Percentiles rank a stretch among this genome's conserved stretches.
Evolutionary conservation across 371 early-diverging fungal genomes (phyloP).

Genomic region (Mycotypha africana): DNA sequence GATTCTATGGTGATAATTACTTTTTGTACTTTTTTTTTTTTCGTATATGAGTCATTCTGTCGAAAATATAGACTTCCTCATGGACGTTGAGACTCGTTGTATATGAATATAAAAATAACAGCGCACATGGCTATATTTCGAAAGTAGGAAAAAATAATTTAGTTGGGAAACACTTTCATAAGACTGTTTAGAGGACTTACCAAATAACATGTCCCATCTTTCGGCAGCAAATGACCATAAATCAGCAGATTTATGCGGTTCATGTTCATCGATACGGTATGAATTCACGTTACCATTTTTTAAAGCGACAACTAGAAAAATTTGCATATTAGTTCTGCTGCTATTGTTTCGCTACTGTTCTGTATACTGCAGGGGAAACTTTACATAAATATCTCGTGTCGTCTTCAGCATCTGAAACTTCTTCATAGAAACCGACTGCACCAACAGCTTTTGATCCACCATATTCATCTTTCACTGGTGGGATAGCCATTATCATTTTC

Average conservation of each 20-base stretch:
- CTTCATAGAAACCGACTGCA: not conserved
- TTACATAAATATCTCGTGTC: too few relatives aligned
- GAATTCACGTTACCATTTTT: conserved; percentile 22
- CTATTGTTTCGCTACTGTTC: not conserved
- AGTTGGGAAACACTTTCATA: too few relatives aligned
- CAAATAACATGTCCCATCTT: conserved; percentile 31
- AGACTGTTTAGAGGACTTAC: conserved; percentile 5
- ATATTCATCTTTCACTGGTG: conserved; percentile 5
- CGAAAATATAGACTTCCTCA: too few relatives aligned
- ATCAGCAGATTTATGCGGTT: conserved; percentile 14
- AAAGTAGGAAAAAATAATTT: not conserved
- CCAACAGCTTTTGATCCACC: conserved; percentile 9
- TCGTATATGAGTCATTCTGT: too few relatives aligned
- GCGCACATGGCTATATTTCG: conserved; percentile 18
- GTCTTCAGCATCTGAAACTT: not conserved
- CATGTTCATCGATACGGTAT: conserved; percentile 18
- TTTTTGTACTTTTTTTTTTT: too few relatives aligned
- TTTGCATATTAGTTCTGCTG: not conserved
- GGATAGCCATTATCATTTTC: conserved; percentile 13
- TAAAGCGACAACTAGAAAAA: conserved; percentile 17
- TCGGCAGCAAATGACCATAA: conserved; percentile 23
- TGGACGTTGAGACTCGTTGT: conserved; percentile 20
- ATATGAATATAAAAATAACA: conserved; percentile 24
- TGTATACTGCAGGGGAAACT: too few relatives aligned
- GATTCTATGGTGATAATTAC: too few relatives aligned